These are phyloP conservation scores for Penicillium sp. DNA, from an alignment of 2,329 filamentous ascomycete species.

Conservation along the genomic window DNA sequence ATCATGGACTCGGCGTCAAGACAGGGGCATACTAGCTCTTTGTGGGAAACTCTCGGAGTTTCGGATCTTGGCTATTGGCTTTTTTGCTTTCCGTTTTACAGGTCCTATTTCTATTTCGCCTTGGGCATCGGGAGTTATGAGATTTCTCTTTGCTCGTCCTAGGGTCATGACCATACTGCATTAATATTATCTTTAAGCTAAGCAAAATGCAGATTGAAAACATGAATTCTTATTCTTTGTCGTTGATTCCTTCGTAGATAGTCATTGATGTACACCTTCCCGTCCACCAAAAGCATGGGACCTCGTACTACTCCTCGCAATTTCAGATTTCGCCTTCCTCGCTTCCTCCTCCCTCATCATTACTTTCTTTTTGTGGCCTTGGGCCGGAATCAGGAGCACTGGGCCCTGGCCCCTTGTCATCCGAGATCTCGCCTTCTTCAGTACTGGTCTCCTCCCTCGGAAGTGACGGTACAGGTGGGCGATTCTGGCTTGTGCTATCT, in stretches of 20 bases:
- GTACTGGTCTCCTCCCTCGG: slow-evolving; percentile 12
- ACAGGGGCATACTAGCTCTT: slow-evolving; percentile 18
- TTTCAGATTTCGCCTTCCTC: slow-evolving; percentile 42
- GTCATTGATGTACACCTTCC: slow-evolving; percentile 5
- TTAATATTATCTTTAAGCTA: background rate
- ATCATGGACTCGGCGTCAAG: slow-evolving; percentile 34
- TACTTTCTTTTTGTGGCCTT: slow-evolving; percentile 7
- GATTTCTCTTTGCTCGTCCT: background rate
- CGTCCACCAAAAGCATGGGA: background rate
- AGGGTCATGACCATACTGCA: background rate
- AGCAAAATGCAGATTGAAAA: background rate
- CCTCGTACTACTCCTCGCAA: background rate
- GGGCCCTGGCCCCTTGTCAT: slow-evolving; percentile 11
- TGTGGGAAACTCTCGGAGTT: background rate
- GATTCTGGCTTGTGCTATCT: background rate
- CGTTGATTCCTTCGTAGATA: slow-evolving; percentile 5
- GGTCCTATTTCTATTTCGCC: background rate
- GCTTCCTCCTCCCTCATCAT: slow-evolving; percentile 35
- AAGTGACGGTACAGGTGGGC: background rate
- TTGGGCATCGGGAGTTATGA: background rate
- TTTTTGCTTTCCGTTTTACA: background rate
- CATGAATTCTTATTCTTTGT: background rate
- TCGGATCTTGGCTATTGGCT: background rate
- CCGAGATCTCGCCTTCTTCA: slow-evolving; percentile 20
- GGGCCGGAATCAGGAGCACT: slow-evolving; percentile 2